phyloP scores from a whole-genome alignment of 768 basidiomycete genomes.

The Lactarius tabidus region DNA sequence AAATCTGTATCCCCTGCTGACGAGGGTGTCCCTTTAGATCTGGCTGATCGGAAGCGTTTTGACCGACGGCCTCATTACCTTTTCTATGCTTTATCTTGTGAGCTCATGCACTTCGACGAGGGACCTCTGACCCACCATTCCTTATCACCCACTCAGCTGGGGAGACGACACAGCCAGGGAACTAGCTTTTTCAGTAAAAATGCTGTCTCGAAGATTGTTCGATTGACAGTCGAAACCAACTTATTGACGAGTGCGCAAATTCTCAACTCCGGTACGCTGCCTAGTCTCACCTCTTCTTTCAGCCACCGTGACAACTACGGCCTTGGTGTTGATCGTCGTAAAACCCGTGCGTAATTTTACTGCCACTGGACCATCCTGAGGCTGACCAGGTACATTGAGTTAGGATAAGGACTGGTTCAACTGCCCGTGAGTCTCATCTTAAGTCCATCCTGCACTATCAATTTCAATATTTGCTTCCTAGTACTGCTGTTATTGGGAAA shows the following conservation, averaged over 20 bases:
- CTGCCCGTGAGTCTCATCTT: conserved; percentile 8
- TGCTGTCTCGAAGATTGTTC: neutral
- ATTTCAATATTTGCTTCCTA: neutral
- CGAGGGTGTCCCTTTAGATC: neutral
- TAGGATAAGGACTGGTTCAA: conserved; percentile 11
- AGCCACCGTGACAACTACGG: neutral
- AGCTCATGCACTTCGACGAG: neutral
- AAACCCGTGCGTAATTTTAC: conserved; percentile 1
- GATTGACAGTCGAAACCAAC: neutral
- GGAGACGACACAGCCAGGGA: neutral
- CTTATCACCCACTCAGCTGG: neutral
- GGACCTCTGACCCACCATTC: neutral
- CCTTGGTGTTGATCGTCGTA: neutral
- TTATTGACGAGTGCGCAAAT: neutral
- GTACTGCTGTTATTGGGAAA: conserved; percentile 14
- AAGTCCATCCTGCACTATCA: neutral
- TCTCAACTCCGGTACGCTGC: neutral
- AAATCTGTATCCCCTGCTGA: neutral
- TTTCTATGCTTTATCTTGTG: neutral
- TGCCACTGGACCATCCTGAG: neutral
- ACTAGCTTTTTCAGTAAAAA: neutral
- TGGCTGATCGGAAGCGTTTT: neutral
- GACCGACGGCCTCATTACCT: neutral
- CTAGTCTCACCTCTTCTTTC: neutral
- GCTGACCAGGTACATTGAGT: neutral